Evolutionary conservation across 768 basidiomycete species (phyloP), one percentile per base, ranked within the genome.

Genomic region (Auriscalpium microsporum): DNA sequence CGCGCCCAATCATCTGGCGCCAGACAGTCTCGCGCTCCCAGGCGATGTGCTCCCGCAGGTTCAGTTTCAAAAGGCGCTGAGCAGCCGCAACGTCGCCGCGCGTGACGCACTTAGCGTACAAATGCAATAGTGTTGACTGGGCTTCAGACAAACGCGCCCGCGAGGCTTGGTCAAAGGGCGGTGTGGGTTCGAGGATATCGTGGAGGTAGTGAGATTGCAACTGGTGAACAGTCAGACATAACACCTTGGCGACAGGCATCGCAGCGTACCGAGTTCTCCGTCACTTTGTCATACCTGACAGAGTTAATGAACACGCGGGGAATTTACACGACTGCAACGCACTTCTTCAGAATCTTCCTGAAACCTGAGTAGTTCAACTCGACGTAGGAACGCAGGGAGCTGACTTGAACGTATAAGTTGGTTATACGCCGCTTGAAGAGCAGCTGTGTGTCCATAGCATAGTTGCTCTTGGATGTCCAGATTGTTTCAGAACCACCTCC

Each of bases 1-100:
- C 88, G 42, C 82, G 80, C 2, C 83, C 86, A 56, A 96, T 88
- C 93, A 96, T 94, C 69, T 91, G 87, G 23, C 92, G 78, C 96
- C 96, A 99, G 11, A 98, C 87, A 1, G 96, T 99, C 65, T 98
- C 94, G 35, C 96, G 82, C 65, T 98, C 95, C 84, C 94, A 95
- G 3, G 95, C 94, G 58, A 95, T 88, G 66, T 92, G 87, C 69
- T 97, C 94, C 17, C 92, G 83, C 55, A 94, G 85, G 67, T 94
- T 84, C 14, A 92, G 76, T 58, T 84, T 83, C 46, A 99, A 80
- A 66, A 95, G 90, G 60, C 89, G 84, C 45, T 82, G 78, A 0
- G 94, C 94, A 16, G 79, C 66, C 2, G 74, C 69, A 19, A 71
- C 64, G 68, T 98, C 88, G 9, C 84, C 87, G 2, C 75, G 76